A percentile compares a stretch with the other conserved stretches of the same genome.
Conservation (phyloP, 257 asterid genomes). For the Ligustrum vulgare region DNA sequence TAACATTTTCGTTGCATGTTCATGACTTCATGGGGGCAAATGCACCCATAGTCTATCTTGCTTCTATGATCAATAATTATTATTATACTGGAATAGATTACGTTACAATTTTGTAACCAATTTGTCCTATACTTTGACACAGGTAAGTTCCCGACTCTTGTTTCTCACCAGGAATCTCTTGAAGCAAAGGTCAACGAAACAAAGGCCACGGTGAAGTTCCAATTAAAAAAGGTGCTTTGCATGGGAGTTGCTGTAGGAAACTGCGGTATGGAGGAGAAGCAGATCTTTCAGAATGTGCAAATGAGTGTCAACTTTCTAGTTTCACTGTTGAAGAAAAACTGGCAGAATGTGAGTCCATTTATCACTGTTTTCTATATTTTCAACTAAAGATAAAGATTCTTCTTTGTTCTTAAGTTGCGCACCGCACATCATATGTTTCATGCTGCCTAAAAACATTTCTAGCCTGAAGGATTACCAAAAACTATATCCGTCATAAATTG, state of each 20-base stretch:
- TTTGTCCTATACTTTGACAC: neutral
- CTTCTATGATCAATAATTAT: neutral
- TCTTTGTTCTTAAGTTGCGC: too few relatives aligned
- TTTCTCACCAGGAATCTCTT: slow-evolving; percentile 49
- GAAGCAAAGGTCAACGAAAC: slow-evolving; percentile 57
- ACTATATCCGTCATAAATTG: neutral
- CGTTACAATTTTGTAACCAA: neutral
- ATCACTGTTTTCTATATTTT: neutral
- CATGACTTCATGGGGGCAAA: too few relatives aligned
- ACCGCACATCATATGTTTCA: too few relatives aligned
- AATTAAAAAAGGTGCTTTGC: slow-evolving; percentile 58
- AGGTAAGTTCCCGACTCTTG: slow-evolving; percentile 60
- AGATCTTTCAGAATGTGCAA: slow-evolving; percentile 50
- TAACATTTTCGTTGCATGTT: neutral
- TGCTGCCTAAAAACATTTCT: neutral
- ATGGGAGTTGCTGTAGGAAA: slow-evolving; percentile 66
- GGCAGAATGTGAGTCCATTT: slow-evolving; percentile 48
- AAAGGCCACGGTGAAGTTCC: slow-evolving; percentile 55
- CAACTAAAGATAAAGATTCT: neutral
- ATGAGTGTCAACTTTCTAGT: slow-evolving; percentile 54
- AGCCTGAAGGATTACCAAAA: too few relatives aligned
- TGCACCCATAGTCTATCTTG: neutral
- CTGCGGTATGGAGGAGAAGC: slow-evolving; percentile 52
- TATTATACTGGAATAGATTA: neutral
- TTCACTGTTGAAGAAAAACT: slow-evolving; percentile 52